These are phyloP conservation scores for Trichosanthes cucumerina DNA, from an alignment of 306 rosid species.

Conservation along the genomic window DNA sequence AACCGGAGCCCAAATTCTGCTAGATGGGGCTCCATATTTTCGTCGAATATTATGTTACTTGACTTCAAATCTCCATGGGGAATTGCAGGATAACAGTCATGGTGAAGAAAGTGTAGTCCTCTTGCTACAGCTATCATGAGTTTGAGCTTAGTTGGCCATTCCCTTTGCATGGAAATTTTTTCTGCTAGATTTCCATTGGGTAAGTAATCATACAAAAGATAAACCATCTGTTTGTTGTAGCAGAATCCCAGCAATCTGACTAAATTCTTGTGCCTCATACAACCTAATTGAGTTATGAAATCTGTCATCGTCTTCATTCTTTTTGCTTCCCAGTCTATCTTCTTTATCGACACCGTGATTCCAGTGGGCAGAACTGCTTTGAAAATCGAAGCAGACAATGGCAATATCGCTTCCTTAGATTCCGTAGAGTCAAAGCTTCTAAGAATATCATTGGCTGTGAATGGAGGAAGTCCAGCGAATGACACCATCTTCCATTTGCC, in stretches of 20 bases:
- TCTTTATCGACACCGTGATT: conserved; percentile 69
- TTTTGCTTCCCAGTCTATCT: conserved; percentile 57
- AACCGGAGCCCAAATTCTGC: conserved; percentile 72
- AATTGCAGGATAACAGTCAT: conserved; percentile 63
- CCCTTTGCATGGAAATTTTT: conserved; percentile 48
- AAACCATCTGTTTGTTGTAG: conserved; percentile 64
- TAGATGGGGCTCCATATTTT: conserved; percentile 79
- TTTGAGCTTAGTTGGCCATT: conserved; percentile 60
- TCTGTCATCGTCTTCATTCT: conserved; percentile 32
- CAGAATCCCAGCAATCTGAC: conserved; percentile 59
- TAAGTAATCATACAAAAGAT: conserved; percentile 62
- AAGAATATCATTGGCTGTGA: conserved; percentile 68
- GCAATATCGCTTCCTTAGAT: conserved; percentile 27
- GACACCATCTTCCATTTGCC: conserved; percentile 84
- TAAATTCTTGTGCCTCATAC: conserved; percentile 65
- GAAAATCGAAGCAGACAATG: conserved; percentile 35
- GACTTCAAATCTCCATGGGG: conserved; percentile 85
- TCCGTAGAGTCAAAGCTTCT: conserved; percentile 48
- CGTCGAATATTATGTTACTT: conserved; percentile 67
- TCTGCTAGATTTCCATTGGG: conserved; percentile 78
- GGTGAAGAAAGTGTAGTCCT: conserved; percentile 87
- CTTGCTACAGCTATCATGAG: conserved; percentile 58
- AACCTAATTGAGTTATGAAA: conserved; percentile 45
- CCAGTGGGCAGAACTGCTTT: conserved; percentile 87
- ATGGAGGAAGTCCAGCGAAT: conserved; percentile 68